Percentiles rank a stretch among this genome's conserved stretches.
Conservation (phyloP, 345 rosid species). For the sweet orange (Citrus sinensis) region DVS_A1.0 CM039162.1:8629501-8630000, state of each 20-base stretch:
- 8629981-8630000: constrained; percentile 79
- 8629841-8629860: neutral
- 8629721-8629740: neutral
- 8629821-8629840: constrained; percentile 86
- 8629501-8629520: neutral
- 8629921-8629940: constrained; percentile 27
- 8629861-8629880: neutral
- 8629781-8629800: constrained; percentile 95
- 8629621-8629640: neutral
- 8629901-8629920: neutral
- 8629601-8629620: neutral
- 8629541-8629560: neutral
- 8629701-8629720: neutral
- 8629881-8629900: neutral
- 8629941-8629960: constrained; percentile 96
- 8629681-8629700: neutral
- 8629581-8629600: neutral
- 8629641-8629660: neutral
- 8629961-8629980: constrained; percentile 94
- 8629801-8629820: constrained; percentile 96
- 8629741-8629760: neutral
- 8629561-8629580: neutral
- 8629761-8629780: constrained; percentile 93
- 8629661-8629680: neutral
- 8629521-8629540: neutral